These are phyloP conservation scores for Fusarium sp. DNA, from an alignment of 2,329 filamentous ascomycete genomes.

Conservation along the genomic window DNA sequence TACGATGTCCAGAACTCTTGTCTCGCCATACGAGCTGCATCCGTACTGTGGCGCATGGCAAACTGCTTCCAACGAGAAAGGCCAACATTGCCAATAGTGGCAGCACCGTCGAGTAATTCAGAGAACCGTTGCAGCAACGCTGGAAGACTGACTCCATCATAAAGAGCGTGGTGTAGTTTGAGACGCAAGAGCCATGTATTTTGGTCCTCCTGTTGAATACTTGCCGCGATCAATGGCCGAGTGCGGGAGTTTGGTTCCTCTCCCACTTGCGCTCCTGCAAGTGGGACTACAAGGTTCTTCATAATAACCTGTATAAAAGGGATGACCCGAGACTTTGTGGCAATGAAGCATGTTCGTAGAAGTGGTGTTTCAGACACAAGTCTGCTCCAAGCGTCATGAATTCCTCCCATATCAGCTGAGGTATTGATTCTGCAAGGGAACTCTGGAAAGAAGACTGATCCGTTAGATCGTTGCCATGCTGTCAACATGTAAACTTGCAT, in stretches of 20 bases:
- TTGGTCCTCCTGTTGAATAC: conserved; percentile 11
- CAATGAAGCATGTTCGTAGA: conserved; percentile 75
- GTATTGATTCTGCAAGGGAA: conserved; percentile 72
- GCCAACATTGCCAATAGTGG: not conserved
- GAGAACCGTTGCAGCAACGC: conserved; percentile 63
- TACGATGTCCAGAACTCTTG: conserved; percentile 59
- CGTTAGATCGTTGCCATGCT: conserved; percentile 76
- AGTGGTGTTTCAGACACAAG: conserved; percentile 70
- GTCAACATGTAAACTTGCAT: conserved; percentile 86
- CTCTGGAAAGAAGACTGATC: conserved; percentile 77
- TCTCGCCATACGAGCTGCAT: conserved; percentile 27
- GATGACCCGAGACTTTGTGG: conserved; percentile 57
- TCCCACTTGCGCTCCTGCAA: not conserved
- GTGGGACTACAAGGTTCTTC: conserved; percentile 28
- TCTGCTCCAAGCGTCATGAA: conserved; percentile 71
- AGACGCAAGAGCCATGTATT: conserved; percentile 59
- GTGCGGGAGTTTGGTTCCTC: not conserved
- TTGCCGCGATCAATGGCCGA: conserved; percentile 31
- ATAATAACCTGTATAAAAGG: conserved; percentile 75
- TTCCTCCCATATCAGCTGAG: conserved; percentile 49
- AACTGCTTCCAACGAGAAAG: conserved; percentile 48
- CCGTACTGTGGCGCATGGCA: conserved; percentile 18
- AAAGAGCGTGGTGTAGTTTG: conserved; percentile 85
- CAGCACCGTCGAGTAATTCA: conserved; percentile 14
- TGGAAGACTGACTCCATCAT: conserved; percentile 85